Evolutionary conservation across 306 rosid species (phyloP).

Genomic region (Sechiopsis laciniata): DNA sequence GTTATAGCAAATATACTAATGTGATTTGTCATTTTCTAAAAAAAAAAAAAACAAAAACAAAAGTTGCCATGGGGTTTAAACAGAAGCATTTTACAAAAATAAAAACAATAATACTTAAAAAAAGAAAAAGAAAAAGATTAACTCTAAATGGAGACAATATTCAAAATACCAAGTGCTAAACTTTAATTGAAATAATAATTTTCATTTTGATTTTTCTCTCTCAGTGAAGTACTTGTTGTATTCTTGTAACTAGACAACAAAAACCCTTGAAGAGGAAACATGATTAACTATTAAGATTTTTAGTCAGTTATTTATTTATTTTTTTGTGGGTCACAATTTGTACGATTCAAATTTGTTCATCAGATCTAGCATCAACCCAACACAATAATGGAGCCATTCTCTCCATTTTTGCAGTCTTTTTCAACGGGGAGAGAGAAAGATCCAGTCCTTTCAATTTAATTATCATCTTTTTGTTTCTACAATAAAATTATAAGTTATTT

Average conservation of each 20-base stretch:
- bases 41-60: no score
- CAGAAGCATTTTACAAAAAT: no score
- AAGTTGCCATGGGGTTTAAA: no score
- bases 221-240: neutral
- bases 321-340: constrained; percentile 4
- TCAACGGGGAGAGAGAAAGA: neutral
- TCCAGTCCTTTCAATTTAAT: neutral
- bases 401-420: neutral
- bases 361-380: neutral
- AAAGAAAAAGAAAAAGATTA: no score
- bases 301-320: no score
- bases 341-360: constrained; percentile 9
- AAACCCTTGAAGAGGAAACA: neutral
- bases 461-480: neutral
- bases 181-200: neutral
- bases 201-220: neutral
- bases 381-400: constrained; percentile 8
- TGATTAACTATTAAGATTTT: neutral
- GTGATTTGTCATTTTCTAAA: no score
- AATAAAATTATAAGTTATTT: no score
- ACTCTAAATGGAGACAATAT: no score
- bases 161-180: no score
- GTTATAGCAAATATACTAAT: no score
- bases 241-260: constrained; percentile 12
- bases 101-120: no score